Percentiles rank a stretch among this genome's conserved stretches.
These are phyloP conservation scores for Kodamaea restingae DNA, from an alignment of 805 yeast species.

Conservation along the genomic window DNA sequence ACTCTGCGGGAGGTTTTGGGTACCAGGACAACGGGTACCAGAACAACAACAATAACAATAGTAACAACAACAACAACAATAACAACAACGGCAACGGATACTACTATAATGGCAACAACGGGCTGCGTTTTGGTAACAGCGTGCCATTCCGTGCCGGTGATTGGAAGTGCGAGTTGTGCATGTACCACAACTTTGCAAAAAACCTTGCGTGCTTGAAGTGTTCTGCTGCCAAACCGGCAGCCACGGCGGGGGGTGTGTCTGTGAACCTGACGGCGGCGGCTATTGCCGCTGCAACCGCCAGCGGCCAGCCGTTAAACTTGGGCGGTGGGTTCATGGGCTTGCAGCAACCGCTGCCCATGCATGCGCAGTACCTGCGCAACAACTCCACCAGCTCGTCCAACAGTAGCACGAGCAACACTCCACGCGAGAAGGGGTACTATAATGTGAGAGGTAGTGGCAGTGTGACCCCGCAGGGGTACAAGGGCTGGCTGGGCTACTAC, in stretches of 20 bases:
- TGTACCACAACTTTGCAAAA: slow-evolving; percentile 90
- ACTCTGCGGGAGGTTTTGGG: slow-evolving; percentile 14
- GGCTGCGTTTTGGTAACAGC: slow-evolving; percentile 32
- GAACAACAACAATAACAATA: slow-evolving; percentile 22
- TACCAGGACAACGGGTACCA: slow-evolving; percentile 12
- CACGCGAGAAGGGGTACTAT: slow-evolving; percentile 16
- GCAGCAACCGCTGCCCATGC: slow-evolving; percentile 35
- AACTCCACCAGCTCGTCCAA: slow-evolving; percentile 11
- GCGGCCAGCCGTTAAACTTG: slow-evolving; percentile 42
- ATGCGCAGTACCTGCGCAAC: slow-evolving; percentile 13
- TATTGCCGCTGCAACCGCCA: slow-evolving; percentile 45
- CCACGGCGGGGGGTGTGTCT: slow-evolving; percentile 30
- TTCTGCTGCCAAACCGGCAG: slow-evolving; percentile 60
- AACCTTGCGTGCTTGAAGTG: slow-evolving; percentile 84
- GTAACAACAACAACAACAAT: slow-evolving; percentile 13
- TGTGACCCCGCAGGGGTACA: slow-evolving; percentile 15
- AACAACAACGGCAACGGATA: slow-evolving; percentile 22
- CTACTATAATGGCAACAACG: slow-evolving; percentile 13
- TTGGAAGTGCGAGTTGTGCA: slow-evolving; percentile 89
- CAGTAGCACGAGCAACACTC: slow-evolving; percentile 14
- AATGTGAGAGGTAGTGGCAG: slow-evolving; percentile 15
- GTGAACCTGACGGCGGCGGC: slow-evolving; percentile 44
- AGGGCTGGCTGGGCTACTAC: slow-evolving; percentile 1
- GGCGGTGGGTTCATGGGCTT: slow-evolving; percentile 27
- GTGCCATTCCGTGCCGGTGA: slow-evolving; percentile 98